phyloP scores from a whole-genome alignment of 768 basidiomycete genomes.

The Leccinum truebloodii region DNA sequence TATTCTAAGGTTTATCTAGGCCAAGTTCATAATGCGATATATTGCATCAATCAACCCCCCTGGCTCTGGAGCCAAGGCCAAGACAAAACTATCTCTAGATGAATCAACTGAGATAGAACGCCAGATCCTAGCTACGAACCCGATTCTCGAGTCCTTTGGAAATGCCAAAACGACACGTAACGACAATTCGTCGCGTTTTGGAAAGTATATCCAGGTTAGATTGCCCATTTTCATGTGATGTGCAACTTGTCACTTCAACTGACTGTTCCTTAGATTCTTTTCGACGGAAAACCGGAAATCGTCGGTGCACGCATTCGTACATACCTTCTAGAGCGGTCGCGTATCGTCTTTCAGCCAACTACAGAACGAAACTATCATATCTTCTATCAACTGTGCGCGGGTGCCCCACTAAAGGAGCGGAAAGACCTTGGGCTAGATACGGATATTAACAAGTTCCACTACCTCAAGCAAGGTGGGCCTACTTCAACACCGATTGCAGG shows the following conservation, averaged over 20 bases:
- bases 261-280: slow-evolving; percentile 71
- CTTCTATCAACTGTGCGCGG: slow-evolving; percentile 98
- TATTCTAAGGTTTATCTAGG: slow-evolving; percentile 43
- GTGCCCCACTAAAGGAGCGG: slow-evolving; percentile 91
- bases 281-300: slow-evolving; percentile 94
- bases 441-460: slow-evolving; percentile 86
- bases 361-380: slow-evolving; percentile 99
- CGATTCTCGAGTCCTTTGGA: slow-evolving; percentile 97
- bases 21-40: slow-evolving; percentile 99
- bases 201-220: slow-evolving; percentile 93
- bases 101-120: slow-evolving; percentile 94
- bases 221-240: not conserved
- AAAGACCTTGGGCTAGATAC: slow-evolving; percentile 91
- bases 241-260: not conserved
- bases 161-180: slow-evolving; percentile 99
- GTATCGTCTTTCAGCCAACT: slow-evolving; percentile 95
- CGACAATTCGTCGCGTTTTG: slow-evolving; percentile 98
- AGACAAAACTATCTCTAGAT: slow-evolving; percentile 73
- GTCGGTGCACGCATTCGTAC: slow-evolving; percentile 99
- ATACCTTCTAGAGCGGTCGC: slow-evolving; percentile 95
- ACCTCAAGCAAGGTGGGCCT: slow-evolving; percentile 91
- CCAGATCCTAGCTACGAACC: slow-evolving; percentile 98
- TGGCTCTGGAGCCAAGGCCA: slow-evolving; percentile 56
- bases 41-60: slow-evolving; percentile 96
- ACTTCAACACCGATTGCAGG: slow-evolving; percentile 83